Conservation (phyloP, 148 eudicot species). For the Camellia sinensis region DNA sequence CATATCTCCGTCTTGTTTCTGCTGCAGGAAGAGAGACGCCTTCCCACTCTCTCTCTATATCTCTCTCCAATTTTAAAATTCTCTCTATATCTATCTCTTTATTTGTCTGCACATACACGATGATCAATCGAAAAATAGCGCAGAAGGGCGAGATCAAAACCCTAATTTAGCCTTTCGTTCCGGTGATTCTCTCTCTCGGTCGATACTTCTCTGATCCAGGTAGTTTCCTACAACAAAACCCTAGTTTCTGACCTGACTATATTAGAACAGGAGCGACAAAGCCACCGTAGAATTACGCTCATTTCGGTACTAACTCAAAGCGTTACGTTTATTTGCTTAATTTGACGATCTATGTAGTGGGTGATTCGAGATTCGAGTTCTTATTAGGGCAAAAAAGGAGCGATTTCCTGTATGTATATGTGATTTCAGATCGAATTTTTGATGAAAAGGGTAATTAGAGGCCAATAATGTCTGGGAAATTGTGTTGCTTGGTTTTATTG, state of each 20-base stretch:
- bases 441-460: neutral
- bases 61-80: neutral
- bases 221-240: constrained; percentile 6
- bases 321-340: neutral
- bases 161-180: neutral
- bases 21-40: neutral
- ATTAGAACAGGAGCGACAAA: neutral
- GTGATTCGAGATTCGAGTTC: neutral
- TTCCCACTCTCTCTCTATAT: neutral
- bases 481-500: neutral
- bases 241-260: neutral
- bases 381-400: neutral
- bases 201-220: constrained; percentile 20
- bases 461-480: neutral
- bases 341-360: neutral
- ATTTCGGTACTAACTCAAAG: neutral
- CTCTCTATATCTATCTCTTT: neutral
- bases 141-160: neutral
- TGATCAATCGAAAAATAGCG: constrained; percentile 3
- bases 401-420: neutral
- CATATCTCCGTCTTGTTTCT: constrained; percentile 5
- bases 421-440: neutral
- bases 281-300: constrained; percentile 3
- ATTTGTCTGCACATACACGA: neutral
- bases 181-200: neutral